Evolutionary conservation across 2,329 filamentous ascomycete species (phyloP), one percentile per base, ranked within the genome.

Genomic region (Huntiella abstrusa): DNA sequence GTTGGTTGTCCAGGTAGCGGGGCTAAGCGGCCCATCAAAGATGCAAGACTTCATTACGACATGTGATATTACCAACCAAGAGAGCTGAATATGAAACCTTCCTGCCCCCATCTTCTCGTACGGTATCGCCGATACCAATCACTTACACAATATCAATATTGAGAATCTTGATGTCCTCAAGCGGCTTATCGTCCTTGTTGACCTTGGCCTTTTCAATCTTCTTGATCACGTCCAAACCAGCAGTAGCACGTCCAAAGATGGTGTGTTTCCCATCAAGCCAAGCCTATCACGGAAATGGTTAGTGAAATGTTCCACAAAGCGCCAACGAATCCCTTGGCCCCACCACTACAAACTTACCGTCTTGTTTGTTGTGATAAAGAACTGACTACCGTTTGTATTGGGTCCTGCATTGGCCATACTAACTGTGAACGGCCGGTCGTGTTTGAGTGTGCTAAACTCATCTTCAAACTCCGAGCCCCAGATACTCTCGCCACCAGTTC

Each of bases 391-490:
- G 59, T 98, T 98, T 33, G 87, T 95, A 56, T 88, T 86, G 0
- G 86, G 85, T 0, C 91, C 91, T 0, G 91, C 88, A 60, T 98
- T 98, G 10, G 91, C 91, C 91, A 98, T 98, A 59, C 83, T 92
- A 49, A 96, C 70, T 0, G 87, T 96, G 60, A 94, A 98, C 2
- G 91, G 82, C 64, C 91, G 93, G 64, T 98, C 91, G 57, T 98
- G 91, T 60, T 81, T 84, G 51, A 98, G 64, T 13, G 76, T 81
- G 54, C 83, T 86, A 55, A 98, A 94, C 60, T 98, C 91, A 58
- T 98, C 91, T 56, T 81, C 83, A 55, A 94, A 94, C 54, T 91
- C 82, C 37, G 69, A 77, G n/a, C 84, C 84, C 86, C 86, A 94
- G 55, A 94, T 93, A 53, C 79, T 85, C 60, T 92, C 84, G 34